Conservation (phyloP, 306 rosid genomes). For the Acacia crassicarpa region DNA sequence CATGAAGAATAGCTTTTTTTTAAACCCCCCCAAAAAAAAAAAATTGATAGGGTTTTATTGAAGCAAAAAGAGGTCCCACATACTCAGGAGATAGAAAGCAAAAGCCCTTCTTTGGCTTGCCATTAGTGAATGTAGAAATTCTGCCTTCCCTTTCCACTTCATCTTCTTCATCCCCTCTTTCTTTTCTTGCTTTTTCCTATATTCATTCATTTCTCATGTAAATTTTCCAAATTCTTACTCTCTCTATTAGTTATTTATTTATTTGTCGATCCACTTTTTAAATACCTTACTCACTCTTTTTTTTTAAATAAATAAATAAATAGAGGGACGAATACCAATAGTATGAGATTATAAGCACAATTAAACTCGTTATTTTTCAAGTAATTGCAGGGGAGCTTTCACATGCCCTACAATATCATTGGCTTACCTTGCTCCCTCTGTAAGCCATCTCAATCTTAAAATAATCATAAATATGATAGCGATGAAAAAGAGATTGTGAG, state of each 20-base stretch:
- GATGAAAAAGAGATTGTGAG: background rate
- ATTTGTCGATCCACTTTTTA: background rate
- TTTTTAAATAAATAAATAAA: no score
- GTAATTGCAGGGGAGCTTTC: no score
- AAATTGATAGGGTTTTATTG: conserved; percentile 59
- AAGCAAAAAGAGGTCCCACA: conserved; percentile 73
- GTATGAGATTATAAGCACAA: no score
- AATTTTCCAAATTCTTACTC: conserved; percentile 18
- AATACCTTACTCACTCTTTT: no score
- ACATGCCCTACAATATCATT: no score
- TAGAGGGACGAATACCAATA: no score
- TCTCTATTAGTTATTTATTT: no score
- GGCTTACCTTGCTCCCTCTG: background rate
- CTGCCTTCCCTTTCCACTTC: conserved; percentile 62
- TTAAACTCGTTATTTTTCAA: no score
- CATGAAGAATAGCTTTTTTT: conserved; percentile 28
- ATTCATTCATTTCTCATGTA: conserved; percentile 25
- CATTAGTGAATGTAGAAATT: conserved; percentile 61
- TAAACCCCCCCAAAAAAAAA: no score
- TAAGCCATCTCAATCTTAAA: background rate
- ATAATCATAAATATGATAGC: background rate
- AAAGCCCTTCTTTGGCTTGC: conserved; percentile 43
- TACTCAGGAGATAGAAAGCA: conserved; percentile 36
- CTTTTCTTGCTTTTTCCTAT: conserved; percentile 26
- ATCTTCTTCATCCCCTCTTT: conserved; percentile 28